Evolutionary conservation across 2,329 filamentous ascomycete genomes (phyloP), one percentile per base, ranked within the genome.

Genomic region (Lasiodiplodia gonubiensis): DNA sequence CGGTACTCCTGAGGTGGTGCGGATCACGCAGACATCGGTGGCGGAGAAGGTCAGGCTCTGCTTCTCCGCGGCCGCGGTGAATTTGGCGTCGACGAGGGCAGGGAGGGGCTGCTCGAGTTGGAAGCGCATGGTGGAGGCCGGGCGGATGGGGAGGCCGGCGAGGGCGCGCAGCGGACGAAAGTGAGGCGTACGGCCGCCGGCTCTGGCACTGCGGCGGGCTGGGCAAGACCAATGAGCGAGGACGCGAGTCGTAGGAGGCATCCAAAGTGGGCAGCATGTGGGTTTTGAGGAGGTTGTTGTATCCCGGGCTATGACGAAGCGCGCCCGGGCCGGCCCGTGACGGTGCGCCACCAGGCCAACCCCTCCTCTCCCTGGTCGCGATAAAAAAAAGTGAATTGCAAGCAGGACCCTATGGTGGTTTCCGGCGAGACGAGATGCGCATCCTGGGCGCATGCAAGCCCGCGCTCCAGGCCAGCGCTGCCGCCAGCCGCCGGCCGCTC

Each of bases 11-110:
- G 72, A 68, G 11, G 75, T 76, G 14, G 77, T 79, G 66, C 71
- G 77, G 64, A 82, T 75, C 49, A 78, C 73, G 53, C 77, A 72
- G 2, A 81, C 71, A 60, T 81, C 76, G 25, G 79, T 80, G 10
- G 75, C 72, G 11, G 80, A 80, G 70, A 81, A 82, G 10, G 78
- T 69, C 27, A 82, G 69, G 61, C 73, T 74, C 48, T 74, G 70
- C 2, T 73, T 72, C 11, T 75, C 73, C 68, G 77, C 78, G 30
- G 80, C 80, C 6, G 75, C 63, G 8, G 69, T 68, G 66, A 77
- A 81, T 67, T 78, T 80, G 53, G 76, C 71, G 49, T 76, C 75
- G 6, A 81, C 79, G 27, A 81, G 72, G 49, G 68, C 70, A 25
- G 77, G 75, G 23, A 80, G 75, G 27, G 76, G 64, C 70, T 77